phyloP scores from a whole-genome alignment of 148 eudicot genomes.

The Amaranthus palmeri region DNA sequence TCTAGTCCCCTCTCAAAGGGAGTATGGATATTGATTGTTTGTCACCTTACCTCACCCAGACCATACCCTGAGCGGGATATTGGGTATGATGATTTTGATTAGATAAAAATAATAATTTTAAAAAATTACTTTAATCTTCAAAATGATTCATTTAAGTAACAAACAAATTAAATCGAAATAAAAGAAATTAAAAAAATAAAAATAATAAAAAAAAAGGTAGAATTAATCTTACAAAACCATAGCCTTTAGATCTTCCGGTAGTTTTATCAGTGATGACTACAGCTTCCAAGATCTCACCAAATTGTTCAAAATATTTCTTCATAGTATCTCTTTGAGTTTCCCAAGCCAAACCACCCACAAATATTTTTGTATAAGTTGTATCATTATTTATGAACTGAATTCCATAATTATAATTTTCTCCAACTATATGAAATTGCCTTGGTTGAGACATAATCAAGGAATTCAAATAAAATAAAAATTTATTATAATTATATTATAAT shows the following conservation, averaged over 20 bases:
- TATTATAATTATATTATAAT: no score
- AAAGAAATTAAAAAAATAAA: no score
- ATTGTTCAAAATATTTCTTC: constrained; percentile 42
- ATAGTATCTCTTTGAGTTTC: constrained; percentile 50
- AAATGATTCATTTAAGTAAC: background rate
- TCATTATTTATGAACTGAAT: constrained; percentile 17
- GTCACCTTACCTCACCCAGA: no score
- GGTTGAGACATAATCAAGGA: constrained; percentile 22
- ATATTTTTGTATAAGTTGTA: constrained; percentile 40
- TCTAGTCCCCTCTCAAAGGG: no score
- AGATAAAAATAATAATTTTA: background rate
- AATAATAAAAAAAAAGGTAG: background rate
- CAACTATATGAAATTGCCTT: constrained; percentile 24
- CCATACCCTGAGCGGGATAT: no score
- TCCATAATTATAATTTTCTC: constrained; percentile 16
- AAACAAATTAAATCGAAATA: background rate
- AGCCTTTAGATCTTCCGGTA: constrained; percentile 47
- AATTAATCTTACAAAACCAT: constrained; percentile 36
- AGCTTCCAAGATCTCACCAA: constrained; percentile 51
- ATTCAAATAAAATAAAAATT: background rate
- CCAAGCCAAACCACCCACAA: constrained; percentile 48
- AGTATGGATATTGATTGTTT: no score
- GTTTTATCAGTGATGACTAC: constrained; percentile 43
- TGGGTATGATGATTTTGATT: background rate
- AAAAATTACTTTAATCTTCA: background rate